Evolutionary conservation across 306 rosid species (phyloP).

Genomic region (Malus orientalis): DNA sequence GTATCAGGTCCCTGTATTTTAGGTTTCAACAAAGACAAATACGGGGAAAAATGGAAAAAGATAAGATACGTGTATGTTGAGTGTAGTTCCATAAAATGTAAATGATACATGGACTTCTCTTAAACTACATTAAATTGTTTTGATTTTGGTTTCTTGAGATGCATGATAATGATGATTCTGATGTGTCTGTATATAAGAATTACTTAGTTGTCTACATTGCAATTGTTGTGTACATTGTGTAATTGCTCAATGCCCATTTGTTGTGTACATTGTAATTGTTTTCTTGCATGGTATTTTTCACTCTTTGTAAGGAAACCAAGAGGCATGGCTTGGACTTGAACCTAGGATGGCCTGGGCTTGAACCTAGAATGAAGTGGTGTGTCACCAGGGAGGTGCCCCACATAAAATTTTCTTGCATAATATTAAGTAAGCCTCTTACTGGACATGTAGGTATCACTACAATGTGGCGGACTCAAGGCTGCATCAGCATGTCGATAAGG

Average conservation of each 20-base stretch:
- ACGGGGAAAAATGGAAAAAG: neutral
- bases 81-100: neutral
- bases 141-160: neutral
- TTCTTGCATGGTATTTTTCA: neutral
- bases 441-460: constrained; percentile 69
- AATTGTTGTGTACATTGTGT: neutral
- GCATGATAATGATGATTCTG: neutral
- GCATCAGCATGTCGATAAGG: constrained; percentile 85
- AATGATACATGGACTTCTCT: neutral
- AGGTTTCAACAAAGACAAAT: neutral
- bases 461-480: constrained; percentile 85
- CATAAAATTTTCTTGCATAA: constrained; percentile 6
- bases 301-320: neutral
- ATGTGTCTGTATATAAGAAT: neutral
- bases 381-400: neutral
- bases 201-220: neutral
- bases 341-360: neutral
- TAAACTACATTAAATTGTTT: neutral
- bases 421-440: constrained; percentile 12
- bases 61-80: neutral
- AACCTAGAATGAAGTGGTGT: neutral
- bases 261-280: neutral
- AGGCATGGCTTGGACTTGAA: neutral
- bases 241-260: neutral
- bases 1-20: neutral